Base-by-base conservation (phyloP, 257 asterid species). In the Gynochthodes officinalis region DNA sequence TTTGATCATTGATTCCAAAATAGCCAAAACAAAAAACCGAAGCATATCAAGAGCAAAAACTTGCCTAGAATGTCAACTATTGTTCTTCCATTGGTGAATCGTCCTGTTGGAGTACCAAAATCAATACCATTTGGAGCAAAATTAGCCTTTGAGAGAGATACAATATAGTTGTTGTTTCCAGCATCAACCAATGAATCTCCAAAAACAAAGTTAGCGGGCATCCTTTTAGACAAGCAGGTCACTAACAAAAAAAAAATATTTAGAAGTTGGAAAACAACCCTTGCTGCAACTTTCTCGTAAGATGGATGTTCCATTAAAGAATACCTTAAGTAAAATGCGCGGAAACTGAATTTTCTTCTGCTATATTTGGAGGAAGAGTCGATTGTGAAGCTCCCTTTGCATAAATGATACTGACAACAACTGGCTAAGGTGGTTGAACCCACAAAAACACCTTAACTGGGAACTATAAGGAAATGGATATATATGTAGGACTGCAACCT, bases 161-260 rank as follows among this genome's bases (percentile, higher is more conserved):
- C 27, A 78, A 90, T 83, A 85, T 84, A 90, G 86, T 90, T 84
- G 77, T 90, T 90, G 77, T 90, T 87, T 54, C 97, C 97, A 30
- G 72, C 85, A 77, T 91, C 97, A 62, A 89, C 97, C 52, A 89
- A 77, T 49, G 97, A 91, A 81, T 91, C 96, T 73, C 97, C 97
- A 81, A 91, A 89, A 14, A 91, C 87, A 69, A 87, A 91, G 73
- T 79, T 85, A 10, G 90, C 85, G 30, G 85, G 86, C 12, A 53
- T 0, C 18, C 65, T 39, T 54, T 78, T 54, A 4, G 83, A 83
- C 62, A 37, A 68, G 60, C 85, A 70, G 12, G 67, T 42, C 73
- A 77, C 65, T 19, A 74, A 39, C 78, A 68, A 50, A 14, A 54
- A 21, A 46, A 78, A 44, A 39, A 72, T 11, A 50, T 58, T 58